Evolutionary conservation across 2,329 filamentous ascomycete species (phyloP).

Genomic region (Colletotrichum costaricense): DNA sequence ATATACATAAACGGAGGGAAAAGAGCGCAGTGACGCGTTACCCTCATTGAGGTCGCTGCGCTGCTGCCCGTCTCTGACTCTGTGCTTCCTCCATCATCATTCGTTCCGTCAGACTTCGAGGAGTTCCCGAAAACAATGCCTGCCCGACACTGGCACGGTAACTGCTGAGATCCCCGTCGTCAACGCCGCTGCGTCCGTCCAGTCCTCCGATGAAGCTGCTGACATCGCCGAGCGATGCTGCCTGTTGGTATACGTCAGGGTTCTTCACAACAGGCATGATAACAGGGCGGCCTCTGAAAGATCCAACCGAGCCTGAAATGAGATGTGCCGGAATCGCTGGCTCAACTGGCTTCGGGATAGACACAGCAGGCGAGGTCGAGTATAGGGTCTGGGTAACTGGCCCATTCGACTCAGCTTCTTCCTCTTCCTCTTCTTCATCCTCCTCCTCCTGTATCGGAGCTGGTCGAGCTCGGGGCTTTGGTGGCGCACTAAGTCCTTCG

Average conservation of each 20-base stretch:
- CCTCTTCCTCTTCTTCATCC: slow-evolving; percentile 46
- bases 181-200: slow-evolving; percentile 61
- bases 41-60: slow-evolving; percentile 29
- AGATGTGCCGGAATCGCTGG: slow-evolving; percentile 39
- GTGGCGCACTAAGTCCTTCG: slow-evolving; percentile 50
- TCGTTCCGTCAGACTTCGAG: slow-evolving; percentile 60
- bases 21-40: neutral
- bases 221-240: slow-evolving; percentile 60
- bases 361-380: slow-evolving; percentile 57
- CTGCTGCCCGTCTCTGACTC: slow-evolving; percentile 39
- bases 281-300: slow-evolving; percentile 66
- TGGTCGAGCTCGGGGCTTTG: slow-evolving; percentile 40
- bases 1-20: slow-evolving; percentile 18
- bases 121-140: slow-evolving; percentile 54
- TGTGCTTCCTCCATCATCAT: slow-evolving; percentile 61
- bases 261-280: slow-evolving; percentile 63
- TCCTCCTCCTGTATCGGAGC: slow-evolving; percentile 48
- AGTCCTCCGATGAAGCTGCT: slow-evolving; percentile 65
- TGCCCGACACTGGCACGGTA: slow-evolving; percentile 55
- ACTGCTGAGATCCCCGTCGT: slow-evolving; percentile 56
- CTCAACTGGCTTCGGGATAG: slow-evolving; percentile 47
- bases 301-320: slow-evolving; percentile 57
- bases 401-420: slow-evolving; percentile 30
- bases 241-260: slow-evolving; percentile 59
- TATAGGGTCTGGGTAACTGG: slow-evolving; percentile 45